Conservation (phyloP, 148 eudicot species). For the Cornus controversa region DNA sequence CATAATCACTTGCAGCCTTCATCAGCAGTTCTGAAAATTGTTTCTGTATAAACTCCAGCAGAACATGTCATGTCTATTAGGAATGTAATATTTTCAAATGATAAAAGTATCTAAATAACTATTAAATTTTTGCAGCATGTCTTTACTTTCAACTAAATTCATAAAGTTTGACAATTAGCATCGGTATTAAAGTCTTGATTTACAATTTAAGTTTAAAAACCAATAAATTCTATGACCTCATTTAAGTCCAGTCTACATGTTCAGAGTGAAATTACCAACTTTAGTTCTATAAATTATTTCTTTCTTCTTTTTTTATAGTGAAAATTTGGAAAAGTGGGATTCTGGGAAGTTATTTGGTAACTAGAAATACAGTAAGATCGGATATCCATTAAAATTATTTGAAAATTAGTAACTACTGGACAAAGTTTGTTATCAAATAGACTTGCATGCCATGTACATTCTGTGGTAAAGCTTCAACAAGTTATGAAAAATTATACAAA, state of each 20-base stretch:
- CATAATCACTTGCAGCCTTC: slow-evolving; percentile 99
- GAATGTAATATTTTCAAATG: not conserved
- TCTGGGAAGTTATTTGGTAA: too few relatives aligned
- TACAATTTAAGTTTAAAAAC: not conserved
- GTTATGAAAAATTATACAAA: not conserved
- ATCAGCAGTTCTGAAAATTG: slow-evolving; percentile 91
- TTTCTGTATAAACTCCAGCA: slow-evolving; percentile 52
- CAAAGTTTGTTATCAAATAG: not conserved
- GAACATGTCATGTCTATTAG: not conserved
- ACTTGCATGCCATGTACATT: not conserved
- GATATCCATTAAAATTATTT: not conserved
- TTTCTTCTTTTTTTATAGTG: not conserved
- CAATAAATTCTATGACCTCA: too few relatives aligned
- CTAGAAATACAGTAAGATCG: not conserved
- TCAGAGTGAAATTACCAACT: not conserved
- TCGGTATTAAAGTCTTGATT: not conserved
- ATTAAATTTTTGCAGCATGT: not conserved
- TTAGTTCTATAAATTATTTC: not conserved
- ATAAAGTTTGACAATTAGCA: not conserved
- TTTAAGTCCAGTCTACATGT: too few relatives aligned
- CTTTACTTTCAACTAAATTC: not conserved
- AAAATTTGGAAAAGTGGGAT: too few relatives aligned
- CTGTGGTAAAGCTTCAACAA: too few relatives aligned
- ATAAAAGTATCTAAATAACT: not conserved
- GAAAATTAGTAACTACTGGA: not conserved